These are phyloP conservation scores for Trichophyton schoenleinii DNA, from an alignment of 2,329 filamentous ascomycete species.

Conservation along the genomic window DNA sequence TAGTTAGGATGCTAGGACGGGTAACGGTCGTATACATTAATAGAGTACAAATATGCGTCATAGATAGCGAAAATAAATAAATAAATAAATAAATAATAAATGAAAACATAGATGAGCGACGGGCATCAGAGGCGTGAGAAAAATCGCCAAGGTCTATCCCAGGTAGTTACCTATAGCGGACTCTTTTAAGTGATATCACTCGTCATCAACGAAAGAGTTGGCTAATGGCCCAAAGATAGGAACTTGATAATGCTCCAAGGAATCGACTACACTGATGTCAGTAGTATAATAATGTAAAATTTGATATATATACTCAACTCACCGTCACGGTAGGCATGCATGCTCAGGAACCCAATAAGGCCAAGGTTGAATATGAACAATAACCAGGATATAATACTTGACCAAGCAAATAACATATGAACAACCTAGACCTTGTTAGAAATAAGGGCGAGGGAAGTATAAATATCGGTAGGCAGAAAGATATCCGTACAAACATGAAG, in stretches of 20 bases:
- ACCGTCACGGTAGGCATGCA: slow-evolving; percentile 75
- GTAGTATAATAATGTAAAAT: slow-evolving; percentile 21
- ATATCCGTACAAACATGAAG: slow-evolving; percentile 42
- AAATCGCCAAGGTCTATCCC: neutral
- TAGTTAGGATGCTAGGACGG: neutral
- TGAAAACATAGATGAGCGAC: too few species aligned
- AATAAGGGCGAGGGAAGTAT: neutral
- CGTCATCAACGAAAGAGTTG: slow-evolving; percentile 81
- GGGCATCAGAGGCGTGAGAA: neutral
- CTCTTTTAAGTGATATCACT: slow-evolving; percentile 35
- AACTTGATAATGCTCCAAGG: slow-evolving; percentile 61
- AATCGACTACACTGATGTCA: slow-evolving; percentile 39
- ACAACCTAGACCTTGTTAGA: slow-evolving; percentile 46
- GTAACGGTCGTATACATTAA: neutral
- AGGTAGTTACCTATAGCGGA: neutral
- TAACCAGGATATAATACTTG: slow-evolving; percentile 68
- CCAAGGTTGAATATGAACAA: slow-evolving; percentile 63
- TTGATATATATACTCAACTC: slow-evolving; percentile 35
- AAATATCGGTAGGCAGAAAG: neutral
- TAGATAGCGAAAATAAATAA: neutral
- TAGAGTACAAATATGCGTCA: neutral
- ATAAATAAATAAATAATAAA: neutral
- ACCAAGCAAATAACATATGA: slow-evolving; percentile 80
- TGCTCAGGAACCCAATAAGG: slow-evolving; percentile 62
- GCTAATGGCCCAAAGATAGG: slow-evolving; percentile 77